These are phyloP conservation scores for Myxozyma melibiosi DNA, from an alignment of 805 yeast genomes.

Conservation along the genomic window DNA sequence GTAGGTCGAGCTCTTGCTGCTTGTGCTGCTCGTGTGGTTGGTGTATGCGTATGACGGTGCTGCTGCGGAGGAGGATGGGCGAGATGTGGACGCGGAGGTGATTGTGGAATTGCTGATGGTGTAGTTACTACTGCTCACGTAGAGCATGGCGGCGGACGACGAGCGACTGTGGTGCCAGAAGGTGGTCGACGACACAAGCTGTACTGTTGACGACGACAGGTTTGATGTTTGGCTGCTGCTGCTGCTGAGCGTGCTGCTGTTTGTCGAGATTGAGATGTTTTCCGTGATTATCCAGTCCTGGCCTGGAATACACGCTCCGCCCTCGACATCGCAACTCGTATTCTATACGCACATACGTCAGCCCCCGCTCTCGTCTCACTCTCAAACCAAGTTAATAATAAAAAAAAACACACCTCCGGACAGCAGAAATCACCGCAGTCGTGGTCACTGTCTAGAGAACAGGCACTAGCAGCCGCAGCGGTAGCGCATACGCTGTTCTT, in stretches of 20 bases:
- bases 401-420: slow-evolving; percentile 1
- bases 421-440: slow-evolving; percentile 13
- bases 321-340: background rate
- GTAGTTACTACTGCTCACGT: background rate
- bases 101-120: no score
- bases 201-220: background rate
- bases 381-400: background rate
- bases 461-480: background rate
- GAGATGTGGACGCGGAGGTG: no score
- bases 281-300: background rate
- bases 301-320: background rate
- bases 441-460: background rate
- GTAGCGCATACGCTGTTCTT: background rate
- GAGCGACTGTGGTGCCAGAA: no score
- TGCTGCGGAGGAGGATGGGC: no score
- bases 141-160: background rate
- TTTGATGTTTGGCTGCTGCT: background rate
- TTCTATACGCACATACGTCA: background rate
- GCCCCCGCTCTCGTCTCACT: no score
- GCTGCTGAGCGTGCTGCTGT: background rate
- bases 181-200: no score
- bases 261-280: background rate
- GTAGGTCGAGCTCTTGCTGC: no score
- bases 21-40: no score
- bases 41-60: no score